Evolutionary conservation across 805 yeast genomes (phyloP).

Genomic region (Candida qinlingensis): DNA sequence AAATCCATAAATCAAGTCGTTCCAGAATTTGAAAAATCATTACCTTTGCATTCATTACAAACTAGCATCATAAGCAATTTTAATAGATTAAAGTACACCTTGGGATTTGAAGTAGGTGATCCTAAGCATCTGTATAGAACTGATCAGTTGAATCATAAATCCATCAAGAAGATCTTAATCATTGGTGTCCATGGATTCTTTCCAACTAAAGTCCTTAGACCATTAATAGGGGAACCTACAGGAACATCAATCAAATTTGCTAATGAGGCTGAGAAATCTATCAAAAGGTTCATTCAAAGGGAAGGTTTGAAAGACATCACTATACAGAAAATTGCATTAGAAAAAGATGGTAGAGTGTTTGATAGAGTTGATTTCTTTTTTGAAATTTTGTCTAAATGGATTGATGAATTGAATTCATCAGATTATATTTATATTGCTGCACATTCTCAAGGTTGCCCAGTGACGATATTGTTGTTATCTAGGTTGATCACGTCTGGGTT

Average conservation of each 20-base stretch:
- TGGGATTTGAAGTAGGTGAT: conserved; percentile 24
- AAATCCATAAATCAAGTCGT: conserved; percentile 20
- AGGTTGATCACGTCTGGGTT: conserved; percentile 59
- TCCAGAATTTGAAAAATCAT: conserved; percentile 22
- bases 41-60: conserved; percentile 17
- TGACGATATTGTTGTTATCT: conserved; percentile 74
- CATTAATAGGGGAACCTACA: conserved; percentile 90
- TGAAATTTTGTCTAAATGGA: conserved; percentile 65
- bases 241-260: conserved; percentile 92
- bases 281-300: conserved; percentile 57
- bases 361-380: conserved; percentile 82
- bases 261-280: conserved; percentile 78
- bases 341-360: conserved; percentile 86
- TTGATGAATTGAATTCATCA: conserved; percentile 45
- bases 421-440: conserved; percentile 90
- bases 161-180: conserved; percentile 59
- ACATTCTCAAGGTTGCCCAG: conserved; percentile 96
- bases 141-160: conserved; percentile 7
- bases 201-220: conserved; percentile 80
- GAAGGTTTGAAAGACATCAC: conserved; percentile 36
- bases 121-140: conserved; percentile 24
- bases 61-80: conserved; percentile 18
- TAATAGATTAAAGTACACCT: conserved; percentile 19
- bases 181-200: conserved; percentile 96
- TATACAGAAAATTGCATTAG: conserved; percentile 87